phyloP scores from a whole-genome alignment of 495 filamentous ascomycete genomes.

The Xylaria flabelliformis region DNA sequence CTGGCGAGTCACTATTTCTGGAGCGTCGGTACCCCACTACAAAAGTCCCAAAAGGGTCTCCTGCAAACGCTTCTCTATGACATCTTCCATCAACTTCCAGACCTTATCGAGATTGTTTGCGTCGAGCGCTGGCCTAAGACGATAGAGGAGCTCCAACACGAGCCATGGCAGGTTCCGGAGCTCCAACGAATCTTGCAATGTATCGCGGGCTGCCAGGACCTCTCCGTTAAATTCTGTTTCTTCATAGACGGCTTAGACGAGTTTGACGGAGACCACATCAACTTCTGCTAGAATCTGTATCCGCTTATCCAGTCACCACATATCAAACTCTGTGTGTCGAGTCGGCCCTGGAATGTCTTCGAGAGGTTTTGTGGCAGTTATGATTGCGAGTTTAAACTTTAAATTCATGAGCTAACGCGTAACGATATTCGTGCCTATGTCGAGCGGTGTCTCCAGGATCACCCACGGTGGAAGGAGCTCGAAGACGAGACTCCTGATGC shows the following conservation, averaged over 20 bases:
- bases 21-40: neutral
- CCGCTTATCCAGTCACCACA: no score
- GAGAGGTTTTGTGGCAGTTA: neutral
- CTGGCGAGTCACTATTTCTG: neutral
- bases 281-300: no score
- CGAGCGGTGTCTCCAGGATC: no score
- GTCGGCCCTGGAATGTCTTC: no score
- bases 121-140: neutral
- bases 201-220: neutral
- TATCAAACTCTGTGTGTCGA: no score
- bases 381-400: neutral
- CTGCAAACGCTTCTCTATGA: neutral
- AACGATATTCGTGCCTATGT: no score
- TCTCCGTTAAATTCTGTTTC: no score
- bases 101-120: neutral
- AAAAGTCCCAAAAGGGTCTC: neutral
- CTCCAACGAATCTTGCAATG: neutral
- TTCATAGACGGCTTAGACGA: no score
- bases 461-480: no score
- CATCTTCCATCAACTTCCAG: neutral
- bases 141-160: neutral
- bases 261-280: no score
- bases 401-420: no score
- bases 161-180: neutral
- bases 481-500: no score